Evolutionary conservation across 1,284 basidiomycete species (phyloP).

Genomic region (Anthracocystis walkeri): DNA sequence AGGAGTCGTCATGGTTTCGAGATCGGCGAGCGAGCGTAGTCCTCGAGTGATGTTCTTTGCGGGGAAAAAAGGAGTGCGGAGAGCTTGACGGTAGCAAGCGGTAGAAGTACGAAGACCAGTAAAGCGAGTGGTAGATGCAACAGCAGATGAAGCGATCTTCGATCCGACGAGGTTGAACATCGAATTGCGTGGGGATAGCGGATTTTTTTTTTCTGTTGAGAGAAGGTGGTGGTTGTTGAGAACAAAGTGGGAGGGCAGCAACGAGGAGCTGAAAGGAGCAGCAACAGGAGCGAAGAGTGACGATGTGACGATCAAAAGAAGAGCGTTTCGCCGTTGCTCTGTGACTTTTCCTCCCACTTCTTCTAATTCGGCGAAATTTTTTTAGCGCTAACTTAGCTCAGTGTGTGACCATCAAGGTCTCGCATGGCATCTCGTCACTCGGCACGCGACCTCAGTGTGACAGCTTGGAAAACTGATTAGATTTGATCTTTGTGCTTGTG

Average conservation of each 20-base stretch:
- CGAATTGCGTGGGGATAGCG: not conserved
- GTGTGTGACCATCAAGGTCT: no score
- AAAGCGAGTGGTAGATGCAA: conserved; percentile 13
- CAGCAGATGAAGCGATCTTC: conserved; percentile 29
- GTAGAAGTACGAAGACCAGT: conserved; percentile 1
- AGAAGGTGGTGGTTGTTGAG: conserved; percentile 3
- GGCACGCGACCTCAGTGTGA: not conserved
- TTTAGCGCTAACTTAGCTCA: not conserved
- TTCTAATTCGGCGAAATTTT: conserved; percentile 1
- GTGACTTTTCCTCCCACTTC: not conserved
- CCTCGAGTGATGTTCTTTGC: conserved; percentile 17
- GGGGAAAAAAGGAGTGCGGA: conserved; percentile 1
- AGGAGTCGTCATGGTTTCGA: conserved; percentile 47
- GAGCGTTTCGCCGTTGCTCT: not conserved
- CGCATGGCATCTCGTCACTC: not conserved
- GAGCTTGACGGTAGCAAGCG: conserved; percentile 9
- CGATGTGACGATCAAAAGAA: not conserved
- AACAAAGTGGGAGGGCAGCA: not conserved
- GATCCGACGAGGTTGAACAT: conserved; percentile 51
- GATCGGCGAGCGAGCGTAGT: conserved; percentile 56
- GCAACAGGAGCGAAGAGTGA: not conserved
- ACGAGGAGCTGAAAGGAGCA: not conserved
- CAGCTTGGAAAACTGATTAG: conserved; percentile 7
- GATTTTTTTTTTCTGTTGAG: not conserved
- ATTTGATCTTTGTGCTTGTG: conserved; percentile 1